These are phyloP conservation scores for Esteya vermicola DNA, from an alignment of 2,329 filamentous ascomycete genomes.

Conservation along the genomic window DNA sequence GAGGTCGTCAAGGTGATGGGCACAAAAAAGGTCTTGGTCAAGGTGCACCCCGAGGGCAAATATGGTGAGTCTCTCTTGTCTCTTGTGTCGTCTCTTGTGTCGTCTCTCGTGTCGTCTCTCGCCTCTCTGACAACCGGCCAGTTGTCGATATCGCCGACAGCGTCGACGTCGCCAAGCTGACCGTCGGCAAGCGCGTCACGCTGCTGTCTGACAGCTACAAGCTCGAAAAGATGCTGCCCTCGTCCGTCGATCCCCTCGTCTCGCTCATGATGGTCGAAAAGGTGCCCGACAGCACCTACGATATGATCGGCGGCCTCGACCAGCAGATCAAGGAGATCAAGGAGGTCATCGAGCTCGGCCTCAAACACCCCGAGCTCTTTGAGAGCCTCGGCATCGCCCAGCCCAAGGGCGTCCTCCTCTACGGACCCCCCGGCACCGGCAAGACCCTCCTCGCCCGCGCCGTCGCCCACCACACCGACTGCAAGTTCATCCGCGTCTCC, in stretches of 20 bases:
- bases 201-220: constrained; percentile 96
- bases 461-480: constrained; percentile 95
- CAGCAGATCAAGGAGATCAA: constrained; percentile 99
- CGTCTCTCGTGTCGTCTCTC: no score
- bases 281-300: constrained; percentile 98
- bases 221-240: constrained; percentile 95
- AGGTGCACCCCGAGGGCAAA: constrained; percentile 99
- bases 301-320: constrained; percentile 98
- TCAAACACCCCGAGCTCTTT: constrained; percentile 97
- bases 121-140: no score
- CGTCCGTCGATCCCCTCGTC: constrained; percentile 93
- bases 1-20: constrained; percentile 99
- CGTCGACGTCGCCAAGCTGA: constrained; percentile 91
- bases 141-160: constrained; percentile 92
- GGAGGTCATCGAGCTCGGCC: constrained; percentile 95
- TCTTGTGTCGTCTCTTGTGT: no score
- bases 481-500: constrained; percentile 96
- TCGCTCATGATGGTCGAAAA: constrained; percentile 99
- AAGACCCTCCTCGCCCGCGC: constrained; percentile 93
- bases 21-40: constrained; percentile 97
- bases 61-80: constrained; percentile 82
- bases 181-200: constrained; percentile 92
- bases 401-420: constrained; percentile 91
- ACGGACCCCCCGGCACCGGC: constrained; percentile 91
- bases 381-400: constrained; percentile 98